phyloP scores from a whole-genome alignment of 129 eudicot genomes.

The Smallanthus sonchifolius region DNA sequence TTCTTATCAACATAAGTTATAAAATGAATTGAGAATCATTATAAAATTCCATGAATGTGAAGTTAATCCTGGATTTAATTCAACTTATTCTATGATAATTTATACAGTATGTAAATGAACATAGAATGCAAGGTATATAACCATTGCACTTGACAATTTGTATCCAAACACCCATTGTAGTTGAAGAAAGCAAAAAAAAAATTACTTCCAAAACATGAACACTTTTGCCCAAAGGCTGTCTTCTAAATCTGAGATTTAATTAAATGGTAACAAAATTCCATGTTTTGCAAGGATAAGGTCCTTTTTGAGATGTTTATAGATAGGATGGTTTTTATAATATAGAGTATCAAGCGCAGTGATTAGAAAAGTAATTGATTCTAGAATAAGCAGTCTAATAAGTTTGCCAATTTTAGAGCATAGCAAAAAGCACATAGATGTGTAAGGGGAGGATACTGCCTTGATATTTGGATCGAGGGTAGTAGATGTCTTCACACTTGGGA shows the following conservation, averaged over 20 bases:
- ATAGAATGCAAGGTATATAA: neutral
- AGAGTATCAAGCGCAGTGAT: neutral
- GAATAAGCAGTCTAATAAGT: neutral
- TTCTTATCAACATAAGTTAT: neutral
- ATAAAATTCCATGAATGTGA: neutral
- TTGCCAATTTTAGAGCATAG: neutral
- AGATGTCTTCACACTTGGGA: constrained; percentile 93
- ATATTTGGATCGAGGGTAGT: constrained; percentile 93
- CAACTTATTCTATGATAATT: neutral
- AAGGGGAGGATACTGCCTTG: constrained; percentile 98
- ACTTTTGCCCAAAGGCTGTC: neutral
- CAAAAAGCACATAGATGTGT: constrained; percentile 7
- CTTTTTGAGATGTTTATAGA: neutral
- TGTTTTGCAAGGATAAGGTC: neutral
- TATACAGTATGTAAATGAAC: neutral
- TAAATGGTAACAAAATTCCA: neutral
- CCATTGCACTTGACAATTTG: neutral
- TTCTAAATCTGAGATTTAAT: neutral
- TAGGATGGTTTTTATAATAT: neutral
- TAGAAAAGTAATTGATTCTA: neutral
- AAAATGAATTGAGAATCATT: neutral
- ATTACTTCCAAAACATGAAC: neutral
- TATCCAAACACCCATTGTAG: neutral
- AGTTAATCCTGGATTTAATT: neutral
- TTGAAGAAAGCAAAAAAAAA: neutral